Base-by-base conservation (phyloP, 1,284 basidiomycete genomes). In the Cronartium ribicola region DNA sequence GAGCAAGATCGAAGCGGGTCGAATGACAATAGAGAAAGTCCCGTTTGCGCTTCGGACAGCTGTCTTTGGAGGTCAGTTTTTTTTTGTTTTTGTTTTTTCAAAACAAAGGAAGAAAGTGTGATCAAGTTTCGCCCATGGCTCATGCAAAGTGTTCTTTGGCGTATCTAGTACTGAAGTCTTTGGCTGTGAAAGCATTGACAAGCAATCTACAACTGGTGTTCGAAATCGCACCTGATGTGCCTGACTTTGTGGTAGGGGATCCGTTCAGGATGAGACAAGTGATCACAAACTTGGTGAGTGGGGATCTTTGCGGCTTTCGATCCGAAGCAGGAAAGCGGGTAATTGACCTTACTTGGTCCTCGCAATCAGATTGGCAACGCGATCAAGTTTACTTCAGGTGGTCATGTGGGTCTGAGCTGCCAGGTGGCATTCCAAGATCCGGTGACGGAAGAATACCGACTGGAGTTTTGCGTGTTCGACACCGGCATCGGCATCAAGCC, bases 21-120 rank as follows among this genome's bases (percentile, higher is more conserved):
- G 96, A 22, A 98, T 98, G 96, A 98, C 94, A 3, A 97, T 98
- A 88, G 96, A 99, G 82, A 91, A 94, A 75, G 94, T 98, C 46
- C 91, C 94, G 0, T 99, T 95, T 84, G 98, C 94, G n/a, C 86
- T 98, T 41, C 90, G 96, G 41, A 89, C 94, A 78, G 96, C 94
- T 8, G 92, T 98, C 67, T 98, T 98, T 80, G 92, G 92, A 46
- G 69, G 69, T 64, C 17, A 36, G 60, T 62, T 37, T 13, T 8
- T 36, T 14, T 62, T 62, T 20, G 14, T 71, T 13, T n/a, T 5
- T 6, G 44, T 65, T 43, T 41, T 43, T 8, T 22, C 20, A 22
- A 5, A 5, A 43, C 37, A 41, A 20, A 29, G 29, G 29, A 29
- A 29, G 29, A 29, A 29, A 29, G 29, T 29, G 29, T 29, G 2